A percentile compares a stretch with the other conserved stretches of the same genome.
Evolutionary conservation across 345 rosid genomes (phyloP).

Genomic region (Populus nigra): DNA sequence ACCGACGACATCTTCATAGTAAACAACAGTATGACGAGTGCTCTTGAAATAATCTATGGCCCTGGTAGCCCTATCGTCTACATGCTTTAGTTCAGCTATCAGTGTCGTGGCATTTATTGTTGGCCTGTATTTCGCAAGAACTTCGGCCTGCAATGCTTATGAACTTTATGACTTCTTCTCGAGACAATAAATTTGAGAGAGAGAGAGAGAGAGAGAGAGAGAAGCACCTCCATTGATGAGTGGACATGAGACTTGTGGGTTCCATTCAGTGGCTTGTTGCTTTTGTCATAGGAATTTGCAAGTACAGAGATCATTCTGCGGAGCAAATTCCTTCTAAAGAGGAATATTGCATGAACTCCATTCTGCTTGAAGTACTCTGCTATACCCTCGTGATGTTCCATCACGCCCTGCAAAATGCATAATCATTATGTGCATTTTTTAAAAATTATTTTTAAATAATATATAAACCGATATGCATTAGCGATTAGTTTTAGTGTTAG

Average conservation of each 20-base stretch:
- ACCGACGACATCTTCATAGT: slow-evolving; percentile 37
- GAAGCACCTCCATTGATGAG: slow-evolving; percentile 24
- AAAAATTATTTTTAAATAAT: no score
- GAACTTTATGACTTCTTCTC: neutral
- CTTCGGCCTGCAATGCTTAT: slow-evolving; percentile 33
- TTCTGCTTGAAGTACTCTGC: slow-evolving; percentile 35
- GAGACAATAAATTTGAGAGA: neutral
- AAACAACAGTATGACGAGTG: slow-evolving; percentile 38
- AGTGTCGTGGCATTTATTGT: slow-evolving; percentile 26
- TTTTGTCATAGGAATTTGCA: slow-evolving; percentile 37
- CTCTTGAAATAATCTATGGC: slow-evolving; percentile 36
- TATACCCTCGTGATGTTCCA: slow-evolving; percentile 31
- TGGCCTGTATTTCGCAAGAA: slow-evolving; percentile 42
- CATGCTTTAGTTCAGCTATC: slow-evolving; percentile 32
- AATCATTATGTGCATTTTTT: neutral
- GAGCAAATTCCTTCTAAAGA: slow-evolving; percentile 38
- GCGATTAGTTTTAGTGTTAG: no score
- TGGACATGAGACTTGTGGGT: slow-evolving; percentile 45
- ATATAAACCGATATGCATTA: neutral
- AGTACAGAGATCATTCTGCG: slow-evolving; percentile 36
- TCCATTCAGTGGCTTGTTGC: slow-evolving; percentile 30
- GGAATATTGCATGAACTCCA: slow-evolving; percentile 35
- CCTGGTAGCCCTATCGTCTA: slow-evolving; percentile 24
- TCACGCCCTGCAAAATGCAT: slow-evolving; percentile 24
- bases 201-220: neutral